Base-by-base conservation (phyloP, 768 basidiomycete species). In the Tricholoma bakamatsutake region DNA sequence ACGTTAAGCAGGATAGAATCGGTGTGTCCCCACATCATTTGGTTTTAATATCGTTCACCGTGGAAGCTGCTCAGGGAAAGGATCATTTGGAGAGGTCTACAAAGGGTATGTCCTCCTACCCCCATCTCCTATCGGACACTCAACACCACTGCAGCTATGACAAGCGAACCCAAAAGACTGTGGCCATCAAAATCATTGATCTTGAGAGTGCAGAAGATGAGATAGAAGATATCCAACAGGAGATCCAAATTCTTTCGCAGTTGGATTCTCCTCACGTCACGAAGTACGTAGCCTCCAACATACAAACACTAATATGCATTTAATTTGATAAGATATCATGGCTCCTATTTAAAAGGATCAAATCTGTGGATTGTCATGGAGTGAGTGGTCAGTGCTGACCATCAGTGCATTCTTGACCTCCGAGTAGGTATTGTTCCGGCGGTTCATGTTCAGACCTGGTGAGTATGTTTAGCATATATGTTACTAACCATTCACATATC, bases 331-430 rank as follows among this genome's bases (percentile, higher is more conserved):
- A 81, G 93, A 78, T 98, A 98, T 69, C 92, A 98, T 76, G 97
- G 97, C 40, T 94, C 91, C 33, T 99, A 77, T 74, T 78, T 99
- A 66, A 96, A 98, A 69, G 95, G 94, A 13, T 92, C 95, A 5
- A 86, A 95, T 69, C 79, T 99, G 24, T 99, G 97, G 97, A 99
- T 98, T 67, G 91, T 98, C 64, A 98, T 98, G 95, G 91, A 93
- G 91, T 93, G 64, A 56, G 85, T 76, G 15, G 12, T 57, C 21
- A 9, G 33, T 42, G 31, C 28, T 33, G 2, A 46, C 27, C 17
- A 54, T 18, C 30, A 55, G 59, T 57, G 42, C 61, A 53, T 39
- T 18, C 48, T 37, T 21, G 40, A 0, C 46, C 35, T 42, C 49
- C 47, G 30, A 31, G 28, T 57, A 93, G 91, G 70, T 99, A 98